Base-by-base conservation (phyloP, 2,329 filamentous ascomycete species). In the Pseudocercospora pini-densiflorae region DNA sequence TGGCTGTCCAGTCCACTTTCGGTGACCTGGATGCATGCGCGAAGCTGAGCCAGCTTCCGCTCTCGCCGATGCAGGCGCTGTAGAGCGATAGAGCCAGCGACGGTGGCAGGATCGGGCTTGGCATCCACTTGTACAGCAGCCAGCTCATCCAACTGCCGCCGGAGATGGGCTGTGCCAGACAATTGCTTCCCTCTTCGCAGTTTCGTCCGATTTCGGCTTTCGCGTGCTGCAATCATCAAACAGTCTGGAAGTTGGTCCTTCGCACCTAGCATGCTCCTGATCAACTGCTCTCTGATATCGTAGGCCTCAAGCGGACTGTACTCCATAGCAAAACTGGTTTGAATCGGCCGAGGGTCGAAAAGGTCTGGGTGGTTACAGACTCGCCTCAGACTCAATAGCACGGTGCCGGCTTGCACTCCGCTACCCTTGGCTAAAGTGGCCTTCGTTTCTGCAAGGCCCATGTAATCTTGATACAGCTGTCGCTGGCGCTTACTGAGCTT, bases 291-390 rank as follows among this genome's bases (percentile, higher is more conserved):
- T 33, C 90, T 91, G 61, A 87, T 83, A 72, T 90, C 89, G 74
- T 90, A 98, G 40, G 91, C 88, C 1, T 90, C 88, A 8, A 89
- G 83, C 2, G 93, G 89, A 2, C 94, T 96, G 24, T 67, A 68
- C 43, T 75, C 76, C 91, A 98, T 97, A 3, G 93, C 92, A 78
- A 97, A 97, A 0, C 95, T 98, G 0, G 94, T 99, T 80, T 97
- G 95, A 74, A 99, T 98, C 0, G 93, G 94, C 16, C 95, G 89
- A 66, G 97, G 97, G 72, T 98, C 92, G 74, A 99, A 99, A 8
- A 99, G 85, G 79, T 99, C 95, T 0, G 95, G 96, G 76, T 99
- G 95, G 73, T 99, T 99, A 85, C 95, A 99, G 60, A 99, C 96
- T 78, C 98, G 97, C 58, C 95, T 89, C 61, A 99, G 84, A 77